Conservation (phyloP, 2,329 filamentous ascomycete genomes). For the Leptographium flavum region DNA sequence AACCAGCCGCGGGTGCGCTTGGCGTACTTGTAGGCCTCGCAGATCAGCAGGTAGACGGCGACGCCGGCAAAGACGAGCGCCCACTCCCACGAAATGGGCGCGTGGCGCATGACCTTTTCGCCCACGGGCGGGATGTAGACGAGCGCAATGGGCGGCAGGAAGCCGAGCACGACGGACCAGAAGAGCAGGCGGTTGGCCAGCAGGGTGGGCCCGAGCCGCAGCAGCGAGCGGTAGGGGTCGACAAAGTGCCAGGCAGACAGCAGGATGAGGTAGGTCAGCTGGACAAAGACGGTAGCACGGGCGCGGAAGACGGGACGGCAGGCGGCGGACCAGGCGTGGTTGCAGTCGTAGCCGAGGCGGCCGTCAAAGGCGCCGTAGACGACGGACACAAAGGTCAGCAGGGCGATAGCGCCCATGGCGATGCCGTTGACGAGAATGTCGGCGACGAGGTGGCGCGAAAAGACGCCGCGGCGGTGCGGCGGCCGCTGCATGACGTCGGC, state of each 20-base stretch:
- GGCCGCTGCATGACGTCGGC: constrained; percentile 68
- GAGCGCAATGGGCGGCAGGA: constrained; percentile 48
- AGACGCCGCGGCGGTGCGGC: constrained; percentile 63
- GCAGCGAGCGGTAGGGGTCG: constrained; percentile 56
- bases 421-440: constrained; percentile 71
- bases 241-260: constrained; percentile 70
- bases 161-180: constrained; percentile 47
- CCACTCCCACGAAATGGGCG: constrained; percentile 59
- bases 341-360: constrained; percentile 47
- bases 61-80: constrained; percentile 49
- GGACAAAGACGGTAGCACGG: constrained; percentile 58
- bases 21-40: constrained; percentile 53
- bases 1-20: background rate
- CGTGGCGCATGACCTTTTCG: constrained; percentile 58
- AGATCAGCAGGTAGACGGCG: constrained; percentile 48
- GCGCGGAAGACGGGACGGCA: constrained; percentile 54
- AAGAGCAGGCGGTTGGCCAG: constrained; percentile 59
- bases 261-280: constrained; percentile 59
- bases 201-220: constrained; percentile 47
- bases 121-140: constrained; percentile 64
- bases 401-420: constrained; percentile 59
- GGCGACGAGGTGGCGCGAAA: constrained; percentile 61
- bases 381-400: constrained; percentile 51
- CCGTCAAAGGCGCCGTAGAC: constrained; percentile 41
- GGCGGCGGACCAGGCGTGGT: constrained; percentile 37